phyloP scores from a whole-genome alignment of 176 grass and related monocot genomes.

The Aegilops sharonensis region DNA sequence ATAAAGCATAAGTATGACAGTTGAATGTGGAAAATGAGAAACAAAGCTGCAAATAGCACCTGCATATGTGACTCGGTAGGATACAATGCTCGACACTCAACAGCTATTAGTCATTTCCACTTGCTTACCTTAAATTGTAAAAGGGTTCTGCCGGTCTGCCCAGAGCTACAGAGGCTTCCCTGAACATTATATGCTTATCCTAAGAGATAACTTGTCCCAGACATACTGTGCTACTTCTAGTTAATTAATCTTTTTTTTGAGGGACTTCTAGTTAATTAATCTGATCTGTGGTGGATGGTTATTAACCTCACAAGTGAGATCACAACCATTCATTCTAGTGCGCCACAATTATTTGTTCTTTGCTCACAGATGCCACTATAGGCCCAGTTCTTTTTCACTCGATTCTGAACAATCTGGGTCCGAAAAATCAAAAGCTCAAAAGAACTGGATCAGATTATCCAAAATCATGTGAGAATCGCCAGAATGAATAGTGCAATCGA shows the following conservation, averaged over 20 bases:
- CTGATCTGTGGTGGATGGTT: not conserved
- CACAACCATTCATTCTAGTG: not conserved
- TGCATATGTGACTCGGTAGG: too few species aligned
- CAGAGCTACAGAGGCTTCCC: not conserved
- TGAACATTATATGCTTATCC: not conserved
- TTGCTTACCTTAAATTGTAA: not conserved
- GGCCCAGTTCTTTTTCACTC: too few species aligned
- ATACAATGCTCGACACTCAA: too few species aligned
- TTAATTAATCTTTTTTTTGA: not conserved
- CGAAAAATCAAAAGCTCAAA: too few species aligned
- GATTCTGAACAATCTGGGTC: too few species aligned
- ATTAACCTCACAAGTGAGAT: not conserved
- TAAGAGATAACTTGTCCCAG: not conserved
- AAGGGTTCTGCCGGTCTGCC: not conserved
- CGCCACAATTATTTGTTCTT: not conserved
- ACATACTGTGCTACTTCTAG: not conserved
- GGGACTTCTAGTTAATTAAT: not conserved
- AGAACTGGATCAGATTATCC: too few species aligned
- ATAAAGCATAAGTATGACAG: too few species aligned
- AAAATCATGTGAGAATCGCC: too few species aligned
- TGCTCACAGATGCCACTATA: not conserved
- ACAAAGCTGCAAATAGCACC: too few species aligned
- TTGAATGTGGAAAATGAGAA: too few species aligned
- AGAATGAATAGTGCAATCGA: too few species aligned
- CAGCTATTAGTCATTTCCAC: not conserved